phyloP scores from a whole-genome alignment of 1,284 basidiomycete species.

The Irpex sp. region DNA sequence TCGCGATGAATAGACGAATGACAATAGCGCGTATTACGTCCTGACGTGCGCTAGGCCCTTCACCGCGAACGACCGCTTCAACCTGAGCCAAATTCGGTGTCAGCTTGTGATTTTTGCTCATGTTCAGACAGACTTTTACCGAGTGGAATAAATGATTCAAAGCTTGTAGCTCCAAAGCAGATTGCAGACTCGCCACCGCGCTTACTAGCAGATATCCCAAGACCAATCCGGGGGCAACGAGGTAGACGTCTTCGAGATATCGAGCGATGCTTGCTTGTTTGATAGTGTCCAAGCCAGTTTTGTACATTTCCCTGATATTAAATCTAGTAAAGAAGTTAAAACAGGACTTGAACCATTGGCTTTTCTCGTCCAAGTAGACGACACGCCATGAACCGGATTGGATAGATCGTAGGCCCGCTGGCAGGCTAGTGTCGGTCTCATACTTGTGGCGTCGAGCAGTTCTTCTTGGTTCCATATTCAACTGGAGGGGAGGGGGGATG shows the following conservation, averaged over 20 bases:
- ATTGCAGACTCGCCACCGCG: neutral
- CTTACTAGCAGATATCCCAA: neutral
- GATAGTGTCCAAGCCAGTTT: neutral
- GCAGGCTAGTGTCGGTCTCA: too few relatives aligned
- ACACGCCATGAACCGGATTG: neutral
- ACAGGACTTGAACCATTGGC: neutral
- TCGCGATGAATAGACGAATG: neutral
- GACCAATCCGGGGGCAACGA: neutral
- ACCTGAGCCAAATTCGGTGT: neutral
- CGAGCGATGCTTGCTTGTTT: neutral
- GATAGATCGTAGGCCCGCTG: too few relatives aligned
- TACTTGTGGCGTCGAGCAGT: too few relatives aligned
- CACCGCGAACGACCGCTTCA: neutral
- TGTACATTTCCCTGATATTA: neutral
- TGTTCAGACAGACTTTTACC: neutral
- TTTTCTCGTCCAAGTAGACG: neutral
- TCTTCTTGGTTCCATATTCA: too few relatives aligned
- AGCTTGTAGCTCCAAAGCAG: neutral
- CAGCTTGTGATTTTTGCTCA: neutral
- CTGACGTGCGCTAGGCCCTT: neutral
- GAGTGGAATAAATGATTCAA: neutral
- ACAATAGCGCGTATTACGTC: neutral
- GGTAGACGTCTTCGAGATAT: slow-evolving; percentile 2
- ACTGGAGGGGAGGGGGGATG: too few relatives aligned
- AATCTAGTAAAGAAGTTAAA: neutral